Evolutionary conservation across 805 yeast species (phyloP).

Genomic region (Babjeviella inositovora): DNA sequence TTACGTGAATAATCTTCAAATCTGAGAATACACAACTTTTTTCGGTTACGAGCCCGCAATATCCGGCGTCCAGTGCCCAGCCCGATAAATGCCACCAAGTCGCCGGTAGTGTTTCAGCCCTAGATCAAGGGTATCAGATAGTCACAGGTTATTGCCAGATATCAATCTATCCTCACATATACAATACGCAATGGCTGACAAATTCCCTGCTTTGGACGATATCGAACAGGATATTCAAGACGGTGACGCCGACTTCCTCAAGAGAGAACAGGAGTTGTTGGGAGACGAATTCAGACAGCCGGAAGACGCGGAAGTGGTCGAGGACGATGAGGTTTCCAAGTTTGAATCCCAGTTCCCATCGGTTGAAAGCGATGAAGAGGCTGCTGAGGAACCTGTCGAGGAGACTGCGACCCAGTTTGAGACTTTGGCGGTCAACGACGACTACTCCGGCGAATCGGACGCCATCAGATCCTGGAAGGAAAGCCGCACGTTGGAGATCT

Average conservation of each 20-base stretch:
- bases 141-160: too few relatives aligned
- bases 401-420: conserved; percentile 2
- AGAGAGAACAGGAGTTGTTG: conserved; percentile 50
- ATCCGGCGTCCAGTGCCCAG: too few relatives aligned
- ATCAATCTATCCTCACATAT: too few relatives aligned
- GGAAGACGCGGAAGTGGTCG: conserved; percentile 32
- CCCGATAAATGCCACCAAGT: too few relatives aligned
- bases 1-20: too few relatives aligned
- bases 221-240: conserved; percentile 14
- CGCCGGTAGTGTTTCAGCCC: too few relatives aligned
- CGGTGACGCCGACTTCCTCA: conserved; percentile 36
- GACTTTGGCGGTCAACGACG: conserved; percentile 1
- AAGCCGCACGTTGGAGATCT: conserved; percentile 64
- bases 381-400: conserved; percentile 2
- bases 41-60: too few relatives aligned
- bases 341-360: conserved; percentile 10
- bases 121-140: too few relatives aligned
- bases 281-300: conserved; percentile 64
- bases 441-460: conserved; percentile 27
- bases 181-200: conserved; percentile 77
- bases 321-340: conserved; percentile 7
- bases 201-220: conserved; percentile 57
- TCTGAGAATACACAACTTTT: too few relatives aligned
- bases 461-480: conserved; percentile 60
- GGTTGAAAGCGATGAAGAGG: conserved; percentile 4